Evolutionary conservation across 208 protist genomes (phyloP).

Genomic region (Jaenimonas drosophilae): DNA sequence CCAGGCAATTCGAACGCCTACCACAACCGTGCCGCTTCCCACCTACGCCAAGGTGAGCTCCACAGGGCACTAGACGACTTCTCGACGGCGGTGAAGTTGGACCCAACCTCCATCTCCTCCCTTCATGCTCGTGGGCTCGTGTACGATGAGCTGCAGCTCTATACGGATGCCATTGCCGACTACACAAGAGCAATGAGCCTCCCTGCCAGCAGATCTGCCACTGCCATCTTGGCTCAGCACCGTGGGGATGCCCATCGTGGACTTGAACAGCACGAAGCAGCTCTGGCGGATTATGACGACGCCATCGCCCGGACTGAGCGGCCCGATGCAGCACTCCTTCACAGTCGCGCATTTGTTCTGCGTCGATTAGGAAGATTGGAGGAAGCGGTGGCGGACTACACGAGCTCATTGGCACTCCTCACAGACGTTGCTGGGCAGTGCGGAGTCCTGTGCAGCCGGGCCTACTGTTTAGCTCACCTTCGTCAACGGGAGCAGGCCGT

Average conservation of each 20-base stretch:
- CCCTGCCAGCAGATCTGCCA: conserved; percentile 7
- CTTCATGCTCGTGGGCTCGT: conserved; percentile 80
- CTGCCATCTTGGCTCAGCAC: too few species aligned
- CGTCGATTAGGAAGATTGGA: conserved; percentile 31
- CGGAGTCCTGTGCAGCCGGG: conserved; percentile 46
- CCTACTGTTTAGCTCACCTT: conserved; percentile 27
- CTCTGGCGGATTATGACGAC: too few species aligned
- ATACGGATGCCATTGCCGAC: conserved; percentile 31
- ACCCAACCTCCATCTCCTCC: conserved; percentile 57
- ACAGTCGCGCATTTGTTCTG: conserved; percentile 20
- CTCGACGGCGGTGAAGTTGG: conserved; percentile 52
- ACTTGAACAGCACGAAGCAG: too few species aligned
- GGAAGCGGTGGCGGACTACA: conserved; percentile 20
- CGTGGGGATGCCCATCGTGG: too few species aligned
- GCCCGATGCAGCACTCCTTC: neutral
- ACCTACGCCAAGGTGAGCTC: conserved; percentile 49
- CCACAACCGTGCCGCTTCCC: conserved; percentile 87
- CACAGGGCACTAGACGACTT: conserved; percentile 55
- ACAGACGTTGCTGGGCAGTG: neutral
- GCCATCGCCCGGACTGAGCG: too few species aligned
- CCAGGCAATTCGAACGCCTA: conserved; percentile 73
- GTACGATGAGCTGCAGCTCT: conserved; percentile 41
- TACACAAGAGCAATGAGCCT: conserved; percentile 22
- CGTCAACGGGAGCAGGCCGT: conserved; percentile 54
- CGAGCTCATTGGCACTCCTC: conserved; percentile 5